Conservation (phyloP, 2,329 filamentous ascomycete genomes). For the Plenodomus tracheiphilus region DNA sequence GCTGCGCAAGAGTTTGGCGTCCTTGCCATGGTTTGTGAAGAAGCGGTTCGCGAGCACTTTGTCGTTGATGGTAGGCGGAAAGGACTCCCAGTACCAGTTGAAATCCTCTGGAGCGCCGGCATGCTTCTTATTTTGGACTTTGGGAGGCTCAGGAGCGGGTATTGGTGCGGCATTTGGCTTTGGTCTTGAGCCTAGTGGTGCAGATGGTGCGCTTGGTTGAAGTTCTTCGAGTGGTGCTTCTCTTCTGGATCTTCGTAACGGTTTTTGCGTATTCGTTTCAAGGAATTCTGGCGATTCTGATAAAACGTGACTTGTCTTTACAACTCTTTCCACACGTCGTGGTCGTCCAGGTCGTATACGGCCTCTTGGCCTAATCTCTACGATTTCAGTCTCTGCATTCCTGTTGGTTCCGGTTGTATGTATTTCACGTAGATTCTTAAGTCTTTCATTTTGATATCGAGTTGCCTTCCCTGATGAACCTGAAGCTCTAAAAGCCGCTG, state of each 20-base stretch:
- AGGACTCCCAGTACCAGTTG: slow-evolving; percentile 42
- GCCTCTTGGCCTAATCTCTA: neutral
- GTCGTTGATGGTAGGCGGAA: slow-evolving; percentile 37
- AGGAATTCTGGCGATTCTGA: neutral
- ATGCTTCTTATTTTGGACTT: slow-evolving; percentile 6
- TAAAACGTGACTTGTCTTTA: neutral
- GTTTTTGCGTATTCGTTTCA: neutral
- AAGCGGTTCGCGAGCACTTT: slow-evolving; percentile 48
- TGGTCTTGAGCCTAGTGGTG: slow-evolving; percentile 2
- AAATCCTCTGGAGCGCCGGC: slow-evolving; percentile 16
- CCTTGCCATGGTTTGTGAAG: slow-evolving; percentile 45
- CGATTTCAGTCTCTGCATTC: neutral
- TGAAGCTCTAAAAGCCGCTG: neutral
- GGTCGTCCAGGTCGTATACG: slow-evolving; percentile 9
- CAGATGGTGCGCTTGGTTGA: slow-evolving; percentile 21
- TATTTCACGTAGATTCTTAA: neutral
- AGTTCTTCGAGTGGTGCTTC: slow-evolving; percentile 3
- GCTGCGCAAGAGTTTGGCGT: slow-evolving; percentile 61
- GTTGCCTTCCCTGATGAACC: neutral
- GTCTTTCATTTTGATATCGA: neutral
- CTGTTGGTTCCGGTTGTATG: neutral
- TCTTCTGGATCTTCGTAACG: neutral
- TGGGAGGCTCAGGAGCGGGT: slow-evolving; percentile 6
- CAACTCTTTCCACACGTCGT: neutral
- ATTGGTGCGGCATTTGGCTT: neutral